Evolutionary conservation across 2,329 filamentous ascomycete genomes (phyloP), one percentile per base, ranked within the genome.

Genomic region (Didymella exigua): DNA sequence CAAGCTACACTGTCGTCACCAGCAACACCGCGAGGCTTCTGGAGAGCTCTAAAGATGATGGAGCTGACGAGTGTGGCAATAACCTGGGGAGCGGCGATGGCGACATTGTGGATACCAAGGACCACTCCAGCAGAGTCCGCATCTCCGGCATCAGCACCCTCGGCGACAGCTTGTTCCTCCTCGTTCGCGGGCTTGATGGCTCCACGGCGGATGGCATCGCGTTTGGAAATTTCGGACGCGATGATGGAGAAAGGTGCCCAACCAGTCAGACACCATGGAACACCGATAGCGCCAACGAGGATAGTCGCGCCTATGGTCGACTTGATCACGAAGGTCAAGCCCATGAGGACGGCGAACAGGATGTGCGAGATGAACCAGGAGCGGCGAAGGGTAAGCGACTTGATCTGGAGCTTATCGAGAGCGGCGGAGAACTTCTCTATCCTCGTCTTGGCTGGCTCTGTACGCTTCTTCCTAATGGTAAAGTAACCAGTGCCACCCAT

Each of bases 231-330:
- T 74, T 98, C 93, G 5, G 91, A 91, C 40, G 91, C 92, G 71
- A 98, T 97, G 65, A 98, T 89, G 33, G 93, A 93, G 78, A 93
- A 98, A 0, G 93, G 93, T 0, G 93, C 93, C 93, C 93, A 98
- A 23, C 96, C 85, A 2, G 92, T 92, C 67, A 97, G 79, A 19
- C 93, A 92, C 93, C 93, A 98, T 1, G 91, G 92, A 54, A 98
- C 86, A 29, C 93, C 93, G 42, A 96, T 87, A 21, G 95, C 78
- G 1, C 87, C 90, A 51, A 96, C 88, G 29, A 96, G 82, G 1
- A 86, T 81, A 0, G 90, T 96, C 1, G 90, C 93, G 9, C 82
- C 85, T 52, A 84, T 79, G 7, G 91, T 87, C 2, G 85, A 86
- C 34, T 81, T 83, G 33, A 96, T 90, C 56, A 96, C 82, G 52